Evolutionary conservation across 1,284 basidiomycete genomes (phyloP).

Genomic region (Wallemia mellicola): DNA sequence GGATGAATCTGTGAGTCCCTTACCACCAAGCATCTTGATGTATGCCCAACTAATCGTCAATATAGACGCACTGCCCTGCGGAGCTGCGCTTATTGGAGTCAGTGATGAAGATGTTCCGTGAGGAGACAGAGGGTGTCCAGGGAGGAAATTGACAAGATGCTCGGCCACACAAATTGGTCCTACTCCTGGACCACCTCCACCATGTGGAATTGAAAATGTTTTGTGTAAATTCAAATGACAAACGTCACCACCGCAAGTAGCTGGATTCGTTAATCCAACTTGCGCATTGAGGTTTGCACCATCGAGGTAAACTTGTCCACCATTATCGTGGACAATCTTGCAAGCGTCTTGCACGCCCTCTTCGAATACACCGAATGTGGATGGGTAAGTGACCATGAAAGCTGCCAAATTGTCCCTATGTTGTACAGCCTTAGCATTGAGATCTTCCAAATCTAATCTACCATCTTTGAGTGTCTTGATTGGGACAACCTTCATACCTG

Average conservation of each 20-base stretch:
- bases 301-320: constrained; percentile 92
- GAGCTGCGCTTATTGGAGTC: constrained; percentile 63
- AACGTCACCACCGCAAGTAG: constrained; percentile 80
- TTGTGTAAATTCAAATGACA: constrained; percentile 97
- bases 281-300: constrained; percentile 92
- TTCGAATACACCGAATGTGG: constrained; percentile 93
- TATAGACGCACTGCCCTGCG: constrained; percentile 81
- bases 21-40: constrained; percentile 59
- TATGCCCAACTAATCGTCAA: constrained; percentile 75
- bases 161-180: constrained; percentile 82
- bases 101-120: constrained; percentile 45
- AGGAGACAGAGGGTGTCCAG: constrained; percentile 50
- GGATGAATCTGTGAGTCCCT: constrained; percentile 55
- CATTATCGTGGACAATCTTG: constrained; percentile 72
- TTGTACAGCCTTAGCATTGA: constrained; percentile 58
- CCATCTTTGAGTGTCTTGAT: constrained; percentile 69
- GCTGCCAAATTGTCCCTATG: constrained; percentile 76
- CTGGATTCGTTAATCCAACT: constrained; percentile 82
- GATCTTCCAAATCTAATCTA: constrained; percentile 60
- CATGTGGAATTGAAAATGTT: constrained; percentile 83
- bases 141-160: constrained; percentile 81
- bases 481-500: constrained; percentile 78
- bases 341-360: constrained; percentile 72
- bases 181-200: constrained; percentile 84
- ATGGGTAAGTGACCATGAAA: constrained; percentile 80